phyloP scores from a whole-genome alignment of 73 alveolate genomes.

The Paramecium bursaria region DNA sequence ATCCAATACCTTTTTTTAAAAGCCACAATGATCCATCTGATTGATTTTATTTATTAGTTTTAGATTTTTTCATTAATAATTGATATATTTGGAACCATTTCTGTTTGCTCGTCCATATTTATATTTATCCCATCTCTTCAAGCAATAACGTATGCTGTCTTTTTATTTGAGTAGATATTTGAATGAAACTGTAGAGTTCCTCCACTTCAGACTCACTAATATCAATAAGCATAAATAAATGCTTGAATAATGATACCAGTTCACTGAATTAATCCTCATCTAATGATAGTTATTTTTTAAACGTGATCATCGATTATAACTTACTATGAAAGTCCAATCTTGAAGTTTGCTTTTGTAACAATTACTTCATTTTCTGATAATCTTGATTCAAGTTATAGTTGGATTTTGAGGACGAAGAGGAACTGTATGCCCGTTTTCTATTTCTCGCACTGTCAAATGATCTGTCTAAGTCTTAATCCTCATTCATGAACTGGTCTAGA shows the following conservation, averaged over 20 bases:
- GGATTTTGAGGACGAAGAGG: constrained; percentile 46
- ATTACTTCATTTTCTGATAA: constrained; percentile 23
- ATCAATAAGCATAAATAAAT: constrained; percentile 24
- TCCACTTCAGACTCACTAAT: constrained; percentile 37
- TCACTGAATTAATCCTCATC: constrained; percentile 48
- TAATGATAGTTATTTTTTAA: not conserved
- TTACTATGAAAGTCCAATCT: constrained; percentile 6
- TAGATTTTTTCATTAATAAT: no score
- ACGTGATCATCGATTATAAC: constrained; percentile 17
- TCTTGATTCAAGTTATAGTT: constrained; percentile 7
- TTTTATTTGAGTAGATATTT: constrained; percentile 1
- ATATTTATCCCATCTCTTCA: no score
- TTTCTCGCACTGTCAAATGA: constrained; percentile 14
- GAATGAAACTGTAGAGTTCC: constrained; percentile 10
- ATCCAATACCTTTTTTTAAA: no score
- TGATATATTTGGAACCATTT: no score
- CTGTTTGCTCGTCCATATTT: no score
- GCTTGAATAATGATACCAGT: constrained; percentile 26
- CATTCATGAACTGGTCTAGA: not conserved
- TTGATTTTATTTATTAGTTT: no score
- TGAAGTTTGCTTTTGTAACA: constrained; percentile 9
- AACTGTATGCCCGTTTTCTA: not conserved
- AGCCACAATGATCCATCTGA: no score
- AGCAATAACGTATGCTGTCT: no score
- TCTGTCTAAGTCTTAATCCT: not conserved